Evolutionary conservation across 1,284 basidiomycete species (phyloP), one percentile per base, ranked within the genome.

Genomic region (Leccinum pachyderme): DNA sequence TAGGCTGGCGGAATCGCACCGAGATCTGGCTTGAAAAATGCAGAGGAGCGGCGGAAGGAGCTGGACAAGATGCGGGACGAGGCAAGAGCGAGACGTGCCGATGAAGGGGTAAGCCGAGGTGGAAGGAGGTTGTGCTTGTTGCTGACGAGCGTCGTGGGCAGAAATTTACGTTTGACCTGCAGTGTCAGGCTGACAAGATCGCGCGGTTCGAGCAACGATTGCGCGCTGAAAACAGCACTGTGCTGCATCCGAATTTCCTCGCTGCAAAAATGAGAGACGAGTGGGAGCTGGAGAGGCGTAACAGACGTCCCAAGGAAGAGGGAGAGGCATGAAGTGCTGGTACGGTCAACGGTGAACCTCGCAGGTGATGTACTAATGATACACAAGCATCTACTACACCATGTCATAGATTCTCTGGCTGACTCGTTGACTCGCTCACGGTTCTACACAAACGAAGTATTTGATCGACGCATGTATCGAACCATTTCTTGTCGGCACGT

Each of bases 11-110:
- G 78, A 24, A 77, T 69, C 48, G 77, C 80, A 24, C 79, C 84
- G 4, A 78, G 78, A 49, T 81, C 82, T n/a, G 82, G 83, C 7
- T 63, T 82, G 51, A 84, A 86, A 60, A 86, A 85, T 59, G 83
- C 87, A 25, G 84, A 87, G 59, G 86, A 88, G 61, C 77, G 86
- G 44, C 77, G 82, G 53, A 85, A 80, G 62, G 84, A 90, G 59
- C 63, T 91, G 57, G 77, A 86, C 62, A 82, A 76, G 65, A 81
- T 89, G 83, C 78, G 85, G 53, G 84, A 89, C 43, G 89, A 89
- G 49, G 84, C 84, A 27, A 78, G 79, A 59, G 79, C 77, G 1
- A 84, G 80, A 59, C 79, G 86, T 11, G 72, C 72, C 22, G 73
- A 76, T 39, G 82, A 86, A 63, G 73, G 76, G 50, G 87, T 88